Base-by-base conservation (phyloP, 106 monocot genomes). In the Platanthera zijinensis region DNA sequence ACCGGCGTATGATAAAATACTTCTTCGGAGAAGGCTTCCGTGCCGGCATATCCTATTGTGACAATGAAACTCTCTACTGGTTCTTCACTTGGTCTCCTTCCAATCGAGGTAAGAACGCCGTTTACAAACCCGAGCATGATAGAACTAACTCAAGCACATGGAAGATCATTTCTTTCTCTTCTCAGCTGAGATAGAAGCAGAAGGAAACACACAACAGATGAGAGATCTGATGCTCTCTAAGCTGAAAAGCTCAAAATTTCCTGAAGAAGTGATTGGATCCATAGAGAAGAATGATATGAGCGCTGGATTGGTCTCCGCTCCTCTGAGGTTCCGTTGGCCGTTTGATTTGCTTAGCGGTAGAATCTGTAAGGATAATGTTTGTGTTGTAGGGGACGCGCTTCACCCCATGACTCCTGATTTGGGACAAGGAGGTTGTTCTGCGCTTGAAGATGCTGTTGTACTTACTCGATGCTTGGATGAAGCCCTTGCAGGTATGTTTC, bases 361-460 rank as follows among this genome's bases (percentile, higher is more conserved):
- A 7, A 81, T 87, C 30, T 79, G 64, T 77, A 84, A 82, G 47
- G 83, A 75, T 17, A 81, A 82, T 74, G 89, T 91, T 4, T 89
- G 87, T 30, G 79, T 91, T 12, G 85, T 86, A 15, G 95, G 95
- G 0, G 95, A 95, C 52, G 95, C 95, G 1, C 78, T 95, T 61
- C 95, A 95, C 70, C 87, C 91, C 7, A 95, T 91, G 94, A 95
- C 94, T 6, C 91, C 91, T 2, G 94, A 95, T 18, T 15, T 95
- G 2, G 91, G 87, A 1, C 91, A 95, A 47, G 95, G 95, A 3
- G 95, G 86, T 25, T 92, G 95, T 86, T 75, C 84, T 0, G 87
- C 95, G 8, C 72, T 95, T 32, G 95, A 95, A 62, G 95, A 95
- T 67, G 85, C 79, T 7, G 80, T 95, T 15, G 81, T 86, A 7